These are phyloP conservation scores for Nannochloropsis oceanica DNA, from an alignment of 108 stramenopile species.

Conservation along the genomic window DNA sequence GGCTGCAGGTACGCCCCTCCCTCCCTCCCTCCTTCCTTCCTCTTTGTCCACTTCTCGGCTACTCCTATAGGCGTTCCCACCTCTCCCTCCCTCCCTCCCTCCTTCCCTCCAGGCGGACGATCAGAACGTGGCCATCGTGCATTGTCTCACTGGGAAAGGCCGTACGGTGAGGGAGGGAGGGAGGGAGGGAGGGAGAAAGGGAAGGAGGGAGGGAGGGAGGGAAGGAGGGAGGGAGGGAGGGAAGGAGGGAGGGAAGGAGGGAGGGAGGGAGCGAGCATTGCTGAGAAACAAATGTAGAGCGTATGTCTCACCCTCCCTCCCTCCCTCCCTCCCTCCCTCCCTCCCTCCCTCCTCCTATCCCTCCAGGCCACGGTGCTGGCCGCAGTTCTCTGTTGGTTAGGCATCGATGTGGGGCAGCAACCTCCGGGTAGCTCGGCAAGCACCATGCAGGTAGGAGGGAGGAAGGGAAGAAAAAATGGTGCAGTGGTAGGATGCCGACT, in stretches of 20 bases:
- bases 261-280: no score
- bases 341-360: not conserved
- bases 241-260: not conserved
- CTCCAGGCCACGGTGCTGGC: slow-evolving; percentile 53
- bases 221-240: not conserved
- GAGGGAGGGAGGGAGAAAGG: not conserved
- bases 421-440: not conserved
- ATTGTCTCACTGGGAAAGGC: slow-evolving; percentile 89
- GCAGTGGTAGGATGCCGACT: not conserved
- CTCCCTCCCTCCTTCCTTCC: not conserved
- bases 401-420: slow-evolving; percentile 48
- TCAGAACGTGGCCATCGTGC: slow-evolving; percentile 68
- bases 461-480: not conserved
- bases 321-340: not conserved
- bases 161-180: slow-evolving; percentile 41
- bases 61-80: slow-evolving; percentile 79
- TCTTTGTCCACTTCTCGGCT: slow-evolving; percentile 41
- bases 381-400: slow-evolving; percentile 82
- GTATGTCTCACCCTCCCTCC: not conserved
- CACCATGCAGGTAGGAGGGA: not conserved
- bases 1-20: not conserved
- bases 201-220: not conserved
- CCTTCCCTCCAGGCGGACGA: slow-evolving; percentile 77
- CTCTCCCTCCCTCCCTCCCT: slow-evolving; percentile 72
- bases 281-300: no score